phyloP scores from a whole-genome alignment of 192 early-diverging fungal species.

The Oehlia diaphana region DNA sequence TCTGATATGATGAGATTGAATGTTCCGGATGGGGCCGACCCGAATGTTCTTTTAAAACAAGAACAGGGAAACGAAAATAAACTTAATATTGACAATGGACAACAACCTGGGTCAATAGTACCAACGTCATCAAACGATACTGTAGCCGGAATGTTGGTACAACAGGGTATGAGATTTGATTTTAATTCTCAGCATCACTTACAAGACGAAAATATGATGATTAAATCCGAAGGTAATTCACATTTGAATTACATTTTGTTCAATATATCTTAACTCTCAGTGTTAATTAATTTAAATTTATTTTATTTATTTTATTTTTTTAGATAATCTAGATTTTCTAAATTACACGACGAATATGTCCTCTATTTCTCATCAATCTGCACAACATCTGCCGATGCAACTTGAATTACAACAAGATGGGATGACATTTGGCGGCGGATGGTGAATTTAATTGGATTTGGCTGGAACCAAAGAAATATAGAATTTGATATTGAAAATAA shows the following conservation, averaged over 20 bases:
- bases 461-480: constrained; percentile 9
- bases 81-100: neutral
- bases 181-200: constrained; percentile 12
- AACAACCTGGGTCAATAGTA: neutral
- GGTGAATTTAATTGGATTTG: constrained; percentile 6
- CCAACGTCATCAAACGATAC: constrained; percentile 4
- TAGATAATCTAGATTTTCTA: constrained; percentile 11
- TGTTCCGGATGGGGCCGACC: neutral
- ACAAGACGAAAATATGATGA: constrained; percentile 12
- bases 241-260: too few species aligned
- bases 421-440: constrained; percentile 8
- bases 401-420: constrained; percentile 14
- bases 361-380: constrained; percentile 11
- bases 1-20: constrained; percentile 8
- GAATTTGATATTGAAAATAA: neutral
- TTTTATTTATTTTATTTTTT: too few species aligned
- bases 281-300: neutral
- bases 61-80: neutral
- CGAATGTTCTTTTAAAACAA: neutral
- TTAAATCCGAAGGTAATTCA: constrained; percentile 18
- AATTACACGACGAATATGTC: neutral
- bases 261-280: neutral
- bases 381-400: constrained; percentile 20
- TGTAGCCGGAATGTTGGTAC: constrained; percentile 1
- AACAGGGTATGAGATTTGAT: constrained; percentile 3